phyloP scores from a whole-genome alignment of 345 rosid species.

The Rubroshorea leprosula region DNA sequence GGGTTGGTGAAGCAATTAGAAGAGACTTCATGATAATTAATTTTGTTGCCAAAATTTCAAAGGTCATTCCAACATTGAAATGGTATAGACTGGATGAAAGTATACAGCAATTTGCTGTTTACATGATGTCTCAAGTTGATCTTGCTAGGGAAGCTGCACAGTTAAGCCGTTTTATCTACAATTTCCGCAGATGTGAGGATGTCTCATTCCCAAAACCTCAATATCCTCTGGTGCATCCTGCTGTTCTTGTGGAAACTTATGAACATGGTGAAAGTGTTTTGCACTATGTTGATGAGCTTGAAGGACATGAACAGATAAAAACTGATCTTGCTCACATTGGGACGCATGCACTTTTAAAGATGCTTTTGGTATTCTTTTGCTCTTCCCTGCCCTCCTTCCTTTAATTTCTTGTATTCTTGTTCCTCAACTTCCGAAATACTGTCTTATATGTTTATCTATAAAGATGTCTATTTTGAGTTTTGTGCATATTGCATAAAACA shows the following conservation, averaged over 20 bases:
- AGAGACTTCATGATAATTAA: constrained; percentile 90
- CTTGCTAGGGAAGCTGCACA: constrained; percentile 99
- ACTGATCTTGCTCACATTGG: constrained; percentile 91
- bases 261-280: constrained; percentile 95
- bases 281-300: constrained; percentile 75
- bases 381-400: constrained; percentile 3
- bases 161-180: constrained; percentile 85
- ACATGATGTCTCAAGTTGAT: constrained; percentile 99
- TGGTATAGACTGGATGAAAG: constrained; percentile 98
- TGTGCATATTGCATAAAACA: not conserved
- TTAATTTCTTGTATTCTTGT: too few relatives aligned
- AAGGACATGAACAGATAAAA: constrained; percentile 71
- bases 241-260: constrained; percentile 93
- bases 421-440: too few relatives aligned
- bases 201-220: constrained; percentile 98
- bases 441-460: too few relatives aligned
- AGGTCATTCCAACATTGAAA: constrained; percentile 65
- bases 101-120: constrained; percentile 93
- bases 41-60: constrained; percentile 63
- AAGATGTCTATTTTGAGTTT: too few relatives aligned
- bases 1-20: constrained; percentile 92
- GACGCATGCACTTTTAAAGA: constrained; percentile 94
- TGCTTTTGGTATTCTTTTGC: constrained; percentile 73
- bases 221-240: constrained; percentile 97
- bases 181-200: constrained; percentile 94